A percentile compares a stretch with the other conserved stretches of the same genome.
Evolutionary conservation across 495 filamentous ascomycete species (phyloP).

Genomic region (Tuber aestivum): DNA sequence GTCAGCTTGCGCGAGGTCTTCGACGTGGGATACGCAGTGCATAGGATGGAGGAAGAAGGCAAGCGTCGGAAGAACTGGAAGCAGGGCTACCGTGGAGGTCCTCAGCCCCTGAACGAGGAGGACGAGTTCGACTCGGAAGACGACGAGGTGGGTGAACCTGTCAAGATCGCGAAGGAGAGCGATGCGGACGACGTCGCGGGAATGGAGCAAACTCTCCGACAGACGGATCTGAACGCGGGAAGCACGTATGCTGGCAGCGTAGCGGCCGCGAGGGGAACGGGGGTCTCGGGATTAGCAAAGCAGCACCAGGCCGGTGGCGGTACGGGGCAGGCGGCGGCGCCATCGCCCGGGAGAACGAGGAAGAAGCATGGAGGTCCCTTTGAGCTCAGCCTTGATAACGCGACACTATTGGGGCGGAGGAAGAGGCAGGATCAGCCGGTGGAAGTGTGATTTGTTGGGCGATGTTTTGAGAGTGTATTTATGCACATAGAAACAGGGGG

Average conservation of each 20-base stretch:
- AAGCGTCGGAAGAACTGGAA: conserved; percentile 79
- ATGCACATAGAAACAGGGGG: background rate
- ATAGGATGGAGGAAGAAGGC: conserved; percentile 90
- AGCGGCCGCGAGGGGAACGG: conserved; percentile 42
- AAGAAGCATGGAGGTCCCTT: conserved; percentile 69
- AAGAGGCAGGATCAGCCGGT: conserved; percentile 46
- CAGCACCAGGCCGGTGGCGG: conserved; percentile 51
- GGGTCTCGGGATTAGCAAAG: conserved; percentile 42
- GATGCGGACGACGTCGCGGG: conserved; percentile 59
- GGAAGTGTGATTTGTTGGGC: background rate
- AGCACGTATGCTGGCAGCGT: conserved; percentile 46
- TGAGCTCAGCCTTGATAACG: conserved; percentile 82
- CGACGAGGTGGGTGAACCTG: conserved; percentile 49
- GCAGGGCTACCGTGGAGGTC: conserved; percentile 57
- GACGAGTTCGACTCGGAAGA: conserved; percentile 52
- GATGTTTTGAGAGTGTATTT: background rate
- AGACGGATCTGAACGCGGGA: conserved; percentile 62
- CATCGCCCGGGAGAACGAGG: conserved; percentile 75
- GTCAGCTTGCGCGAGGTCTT: conserved; percentile 96
- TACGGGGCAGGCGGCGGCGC: conserved; percentile 67
- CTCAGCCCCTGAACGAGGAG: conserved; percentile 63
- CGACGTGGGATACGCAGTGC: conserved; percentile 93
- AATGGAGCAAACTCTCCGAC: conserved; percentile 80
- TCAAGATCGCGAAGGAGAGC: conserved; percentile 64
- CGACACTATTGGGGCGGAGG: conserved; percentile 77